phyloP scores from a whole-genome alignment of 768 basidiomycete species.

The Lactarius akahatsu region DNA sequence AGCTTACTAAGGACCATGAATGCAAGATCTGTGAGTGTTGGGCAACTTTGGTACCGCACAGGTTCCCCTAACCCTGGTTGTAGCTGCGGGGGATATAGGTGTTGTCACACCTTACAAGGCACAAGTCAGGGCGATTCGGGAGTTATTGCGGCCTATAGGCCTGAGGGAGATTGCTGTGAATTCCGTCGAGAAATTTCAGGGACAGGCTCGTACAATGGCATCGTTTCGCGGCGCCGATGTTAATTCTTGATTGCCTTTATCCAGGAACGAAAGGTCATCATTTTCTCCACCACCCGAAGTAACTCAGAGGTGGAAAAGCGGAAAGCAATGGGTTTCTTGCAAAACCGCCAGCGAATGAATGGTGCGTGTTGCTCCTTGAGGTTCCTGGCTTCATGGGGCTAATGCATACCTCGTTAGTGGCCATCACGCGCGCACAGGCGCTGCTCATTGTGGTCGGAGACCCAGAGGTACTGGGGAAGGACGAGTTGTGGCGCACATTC shows the following conservation, averaged over 20 bases:
- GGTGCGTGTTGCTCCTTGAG: constrained; percentile 32
- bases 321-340: constrained; percentile 39
- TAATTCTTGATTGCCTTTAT: neutral
- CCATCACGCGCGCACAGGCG: constrained; percentile 64
- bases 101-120: constrained; percentile 44
- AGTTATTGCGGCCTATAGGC: constrained; percentile 26
- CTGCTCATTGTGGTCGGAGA: constrained; percentile 64
- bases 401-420: constrained; percentile 42
- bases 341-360: constrained; percentile 41
- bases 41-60: neutral
- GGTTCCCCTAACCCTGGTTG: neutral
- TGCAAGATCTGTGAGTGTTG: constrained; percentile 36
- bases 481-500: constrained; percentile 60
- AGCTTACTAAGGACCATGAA: constrained; percentile 32
- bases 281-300: constrained; percentile 42
- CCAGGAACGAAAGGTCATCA: constrained; percentile 41
- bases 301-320: constrained; percentile 32
- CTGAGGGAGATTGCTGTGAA: constrained; percentile 36
- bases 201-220: constrained; percentile 35
- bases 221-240: neutral
- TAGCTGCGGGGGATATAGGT: constrained; percentile 38
- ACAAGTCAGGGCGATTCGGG: constrained; percentile 38
- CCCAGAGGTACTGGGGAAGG: constrained; percentile 54
- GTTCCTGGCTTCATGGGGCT: neutral
- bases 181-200: constrained; percentile 45